These are phyloP conservation scores for Fomitopsis betulina DNA, from an alignment of 1,284 basidiomycete genomes.

Conservation along the genomic window DNA sequence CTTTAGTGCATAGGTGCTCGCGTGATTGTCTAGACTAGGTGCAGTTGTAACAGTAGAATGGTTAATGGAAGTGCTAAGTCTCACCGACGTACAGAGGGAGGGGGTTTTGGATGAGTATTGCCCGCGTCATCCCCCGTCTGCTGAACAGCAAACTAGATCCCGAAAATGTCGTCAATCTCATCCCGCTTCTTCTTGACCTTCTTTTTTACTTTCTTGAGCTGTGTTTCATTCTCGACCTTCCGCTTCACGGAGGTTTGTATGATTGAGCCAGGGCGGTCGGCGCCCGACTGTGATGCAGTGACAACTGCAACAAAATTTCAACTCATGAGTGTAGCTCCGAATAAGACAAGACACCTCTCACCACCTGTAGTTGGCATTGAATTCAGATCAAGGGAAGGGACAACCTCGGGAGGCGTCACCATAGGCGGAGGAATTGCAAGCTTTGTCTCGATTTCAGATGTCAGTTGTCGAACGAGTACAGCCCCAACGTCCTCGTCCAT, in stretches of 20 bases:
- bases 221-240: slow-evolving; percentile 15
- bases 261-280: neutral
- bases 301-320: neutral
- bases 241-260: slow-evolving; percentile 11
- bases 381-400: neutral
- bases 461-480: neutral
- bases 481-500: neutral
- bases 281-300: neutral
- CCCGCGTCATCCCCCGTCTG: no score
- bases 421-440: no score
- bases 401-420: neutral
- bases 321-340: no score
- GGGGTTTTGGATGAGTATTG: no score
- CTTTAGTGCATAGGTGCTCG: no score
- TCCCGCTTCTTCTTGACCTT: slow-evolving; percentile 36
- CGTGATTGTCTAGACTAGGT: no score
- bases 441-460: neutral
- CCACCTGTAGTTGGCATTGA: neutral
- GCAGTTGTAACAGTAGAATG: no score
- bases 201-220: slow-evolving; percentile 31
- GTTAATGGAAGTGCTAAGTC: no score
- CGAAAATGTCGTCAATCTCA: slow-evolving; percentile 70
- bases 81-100: no score
- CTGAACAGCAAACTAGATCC: slow-evolving; percentile 8
- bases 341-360: neutral